Evolutionary conservation across 257 asterid genomes (phyloP).

Genomic region (Marsdenia floribunda): DNA sequence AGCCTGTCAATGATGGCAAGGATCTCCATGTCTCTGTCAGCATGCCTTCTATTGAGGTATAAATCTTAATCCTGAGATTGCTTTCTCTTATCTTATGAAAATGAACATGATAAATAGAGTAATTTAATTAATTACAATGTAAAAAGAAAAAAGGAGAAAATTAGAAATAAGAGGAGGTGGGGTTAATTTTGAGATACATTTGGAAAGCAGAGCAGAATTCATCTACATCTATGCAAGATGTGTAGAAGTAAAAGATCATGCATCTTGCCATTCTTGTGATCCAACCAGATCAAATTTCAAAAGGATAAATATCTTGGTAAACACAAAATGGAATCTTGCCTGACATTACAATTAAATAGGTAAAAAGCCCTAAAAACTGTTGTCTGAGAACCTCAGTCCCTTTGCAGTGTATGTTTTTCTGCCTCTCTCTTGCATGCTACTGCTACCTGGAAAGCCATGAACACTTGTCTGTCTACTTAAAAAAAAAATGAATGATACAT

Average conservation of each 20-base stretch:
- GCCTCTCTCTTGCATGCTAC: neutral
- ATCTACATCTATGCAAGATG: neutral
- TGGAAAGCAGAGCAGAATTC: neutral
- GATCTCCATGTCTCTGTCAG: conserved; percentile 53
- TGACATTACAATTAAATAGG: neutral
- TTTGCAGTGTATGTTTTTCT: conserved; percentile 8
- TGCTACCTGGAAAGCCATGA: neutral
- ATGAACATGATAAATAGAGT: neutral
- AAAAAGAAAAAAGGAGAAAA: neutral
- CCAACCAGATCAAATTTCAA: neutral
- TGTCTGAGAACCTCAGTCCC: conserved; percentile 7
- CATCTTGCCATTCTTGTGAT: conserved; percentile 17
- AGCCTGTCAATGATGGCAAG: conserved; percentile 42
- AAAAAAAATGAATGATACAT: neutral
- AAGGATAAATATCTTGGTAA: neutral
- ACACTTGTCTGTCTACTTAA: neutral
- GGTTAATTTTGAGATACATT: neutral
- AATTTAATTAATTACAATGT: neutral
- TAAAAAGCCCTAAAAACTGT: neutral
- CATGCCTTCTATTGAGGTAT: conserved; percentile 62
- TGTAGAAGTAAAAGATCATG: neutral
- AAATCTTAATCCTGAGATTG: neutral
- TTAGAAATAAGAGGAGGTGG: neutral
- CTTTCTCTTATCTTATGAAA: neutral
- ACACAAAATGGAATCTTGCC: conserved; percentile 15